Evolutionary conservation across 768 basidiomycete genomes (phyloP), one percentile per base, ranked within the genome.

Genomic region (Dentipellis fragilis): DNA sequence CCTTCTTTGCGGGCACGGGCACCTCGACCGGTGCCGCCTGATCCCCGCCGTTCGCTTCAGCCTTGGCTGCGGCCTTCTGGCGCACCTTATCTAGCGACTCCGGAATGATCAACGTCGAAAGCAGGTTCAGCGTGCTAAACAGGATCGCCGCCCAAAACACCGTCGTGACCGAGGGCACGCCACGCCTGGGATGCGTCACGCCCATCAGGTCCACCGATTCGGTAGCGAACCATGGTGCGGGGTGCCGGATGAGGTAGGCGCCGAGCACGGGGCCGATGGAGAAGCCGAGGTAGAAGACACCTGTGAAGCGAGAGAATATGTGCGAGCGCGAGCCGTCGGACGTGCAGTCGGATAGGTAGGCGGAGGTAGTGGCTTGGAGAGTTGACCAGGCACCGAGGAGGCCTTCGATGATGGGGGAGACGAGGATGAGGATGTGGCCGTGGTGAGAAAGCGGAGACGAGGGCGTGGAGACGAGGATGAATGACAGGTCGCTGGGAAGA

Each of bases 381-480:
- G 69, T 84, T 7, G 85, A 80, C 80, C 85, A 88, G 23, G 89
- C 89, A 29, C 92, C 92, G 5, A 87, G 77, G 16, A 87, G 69
- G 1, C 92, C 93, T 58, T 95, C 93, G 4, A 89, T 65, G 12
- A 87, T 71, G 0, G 92, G 89, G 1, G 90, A 88, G 52, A 89
- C 66, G 21, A 94, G 71, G 50, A 96, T 80, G 45, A 92, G 72
- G 39, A 79, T 77, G 64, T 91, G 88, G 0, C 83, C 85, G 63
- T 89, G 84, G 3, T 74, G 70, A 50, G 77, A 78, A 50, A 84
- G 73, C 12, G 74, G 75, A 42, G 79, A 84, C 47, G 74, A 76
- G 38, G 81, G 77, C 0, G 76, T 78, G 58, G 89, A 87, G 10
- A 89, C 87, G n/a, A 93, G 74, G 47, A 91, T 75, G 65, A 92